Base-by-base conservation (phyloP, 768 basidiomycete genomes). In the Tulasnella sp. region DNA sequence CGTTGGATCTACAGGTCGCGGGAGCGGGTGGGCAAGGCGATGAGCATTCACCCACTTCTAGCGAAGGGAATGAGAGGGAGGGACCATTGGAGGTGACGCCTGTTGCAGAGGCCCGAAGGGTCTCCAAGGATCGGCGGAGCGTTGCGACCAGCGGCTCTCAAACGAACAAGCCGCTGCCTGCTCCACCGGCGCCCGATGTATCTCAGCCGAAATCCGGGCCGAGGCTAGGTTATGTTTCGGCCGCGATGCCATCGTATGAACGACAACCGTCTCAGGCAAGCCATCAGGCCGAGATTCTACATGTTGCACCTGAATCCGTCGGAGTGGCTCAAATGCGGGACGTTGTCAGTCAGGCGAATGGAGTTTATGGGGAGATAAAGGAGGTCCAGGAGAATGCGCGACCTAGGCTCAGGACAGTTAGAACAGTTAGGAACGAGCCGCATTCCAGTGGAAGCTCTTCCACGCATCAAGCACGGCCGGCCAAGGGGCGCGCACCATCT, bases 341-440 rank as follows among this genome's bases (percentile, higher is more conserved):
- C n/a, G 58, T 53, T 3, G 52, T 49, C 21, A 29, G 49, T 32
- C 50, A 59, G 17, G 62, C 62, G 11, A 54, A 63, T 24, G 47
- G 32, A 3, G 30, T 63, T 19, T 55, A 63, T 24, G 38, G 51
- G 21, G 56, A 60, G 15, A 48, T 63, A 15, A 58, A 65, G 4
- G 19, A 55, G 30, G 58, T 54, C 8, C 64, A 63, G 54, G 62
- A 63, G n/a, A 43, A 53, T 3, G 64, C 60, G 23, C 54, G 64
- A n/a, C 19, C 41, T 3, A 29, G 55, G 24, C 29, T 48, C 21
- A 24, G 49, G 29, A 49, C 32, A 55, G n/a, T 27, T 30, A 17
- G 56, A 45, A 21, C 34, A 42, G 50, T 58, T 10, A 24, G 42
- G 32, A 38, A 38, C 15, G 34, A 38, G 34, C 34, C 34, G 15